Base-by-base conservation (phyloP, 768 basidiomycete genomes). In the Steccherinum ochraceum region DNA sequence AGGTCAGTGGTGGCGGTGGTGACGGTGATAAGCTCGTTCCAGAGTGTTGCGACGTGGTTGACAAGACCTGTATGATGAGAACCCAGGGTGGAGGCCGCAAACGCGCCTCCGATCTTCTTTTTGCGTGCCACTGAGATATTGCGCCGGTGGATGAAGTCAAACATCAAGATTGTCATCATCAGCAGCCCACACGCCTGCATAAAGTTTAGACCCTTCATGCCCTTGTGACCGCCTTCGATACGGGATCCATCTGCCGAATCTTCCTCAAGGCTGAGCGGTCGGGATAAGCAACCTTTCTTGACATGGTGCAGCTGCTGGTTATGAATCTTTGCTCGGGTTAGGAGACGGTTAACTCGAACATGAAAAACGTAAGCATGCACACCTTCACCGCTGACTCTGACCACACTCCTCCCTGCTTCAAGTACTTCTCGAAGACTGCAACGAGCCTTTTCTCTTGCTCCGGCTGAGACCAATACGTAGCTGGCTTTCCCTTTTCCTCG, bases 201-300 rank as follows among this genome's bases (percentile, higher is more conserved):
- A 0, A 56, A 46, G 45, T 58, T 54, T 0, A 67, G 23, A 1
- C 46, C 24, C 30, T 67, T 67, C 65, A 62, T 67, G 0, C 53
- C 60, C 39, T 66, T 67, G 48, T 66, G 65, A 1, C 50, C 58
- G 0, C 61, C 63, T 23, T 68, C 61, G 11, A 68, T 66, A 1
- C 54, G 58, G 13, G 64, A 66, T 0, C 67, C 61, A 41, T 68
- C 61, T 0, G 61, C 50, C 0, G 25, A 30, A 3, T 66, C 52
- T 39, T 63, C 67, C 7, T 35, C 16, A 16, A 35, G 30, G 18
- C 61, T 42, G 0, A 52, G 49, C 1, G 45, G n/a, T 0, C 62
- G 50, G 0, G 55, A 42, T 0, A 68, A 54, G 24, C 67, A 69
- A 2, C 66, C 66, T 25, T 62, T 65, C 3, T 13, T 5, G 3